A percentile compares a stretch with the other conserved stretches of the same genome.
phyloP scores from a whole-genome alignment of 1,284 basidiomycete genomes.

The Salmacisia buchloeana region DNA sequence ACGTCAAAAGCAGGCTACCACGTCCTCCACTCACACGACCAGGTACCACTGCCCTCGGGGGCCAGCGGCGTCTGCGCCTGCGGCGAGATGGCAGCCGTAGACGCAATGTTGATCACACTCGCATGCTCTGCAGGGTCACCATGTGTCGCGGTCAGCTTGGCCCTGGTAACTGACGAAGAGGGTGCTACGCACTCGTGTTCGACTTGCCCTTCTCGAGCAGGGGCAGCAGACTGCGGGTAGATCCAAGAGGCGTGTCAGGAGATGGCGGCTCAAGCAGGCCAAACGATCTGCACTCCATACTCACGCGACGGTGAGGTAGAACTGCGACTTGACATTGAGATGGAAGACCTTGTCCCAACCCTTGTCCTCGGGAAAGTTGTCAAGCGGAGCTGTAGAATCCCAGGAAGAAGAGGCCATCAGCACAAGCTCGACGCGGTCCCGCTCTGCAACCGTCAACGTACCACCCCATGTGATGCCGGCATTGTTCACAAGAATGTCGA shows the following conservation, averaged over 20 bases:
- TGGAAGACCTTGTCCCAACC: conserved; percentile 66
- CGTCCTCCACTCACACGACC: conserved; percentile 64
- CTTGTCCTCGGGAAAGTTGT: conserved; percentile 61
- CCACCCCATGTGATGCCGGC: conserved; percentile 66
- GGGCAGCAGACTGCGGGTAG: conserved; percentile 25
- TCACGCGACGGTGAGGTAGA: conserved; percentile 48
- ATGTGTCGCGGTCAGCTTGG: neutral
- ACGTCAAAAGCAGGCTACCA: neutral
- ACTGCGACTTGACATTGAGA: conserved; percentile 48
- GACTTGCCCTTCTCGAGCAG: conserved; percentile 36
- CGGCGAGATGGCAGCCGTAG: conserved; percentile 63
- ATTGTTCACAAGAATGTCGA: conserved; percentile 55
- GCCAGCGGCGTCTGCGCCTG: conserved; percentile 57
- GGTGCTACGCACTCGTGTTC: conserved; percentile 24
- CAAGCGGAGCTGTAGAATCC: conserved; percentile 54
- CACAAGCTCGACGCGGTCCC: too few relatives aligned
- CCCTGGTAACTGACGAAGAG: neutral
- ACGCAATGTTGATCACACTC: conserved; percentile 67
- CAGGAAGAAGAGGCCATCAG: too few relatives aligned
- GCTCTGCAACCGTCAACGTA: neutral
- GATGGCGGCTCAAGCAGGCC: neutral
- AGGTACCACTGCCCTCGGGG: conserved; percentile 63
- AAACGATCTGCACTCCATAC: neutral
- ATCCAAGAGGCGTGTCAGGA: neutral
- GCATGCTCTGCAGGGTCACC: conserved; percentile 62